Evolutionary conservation across 768 basidiomycete species (phyloP).

Genomic region (Auriculariales sp.): DNA sequence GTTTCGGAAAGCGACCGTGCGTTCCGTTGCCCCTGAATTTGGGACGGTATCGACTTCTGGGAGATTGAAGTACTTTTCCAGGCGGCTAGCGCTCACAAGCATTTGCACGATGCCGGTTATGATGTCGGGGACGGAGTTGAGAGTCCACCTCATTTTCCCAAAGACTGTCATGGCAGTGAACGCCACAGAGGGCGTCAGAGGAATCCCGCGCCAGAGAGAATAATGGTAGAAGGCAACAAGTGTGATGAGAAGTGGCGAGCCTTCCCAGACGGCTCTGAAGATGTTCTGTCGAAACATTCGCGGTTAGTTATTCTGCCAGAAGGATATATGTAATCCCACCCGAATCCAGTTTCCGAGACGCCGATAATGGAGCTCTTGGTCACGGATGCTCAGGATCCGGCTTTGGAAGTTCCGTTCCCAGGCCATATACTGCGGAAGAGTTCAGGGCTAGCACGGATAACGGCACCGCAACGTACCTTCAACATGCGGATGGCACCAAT

Average conservation of each 20-base stretch:
- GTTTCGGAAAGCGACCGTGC: conserved; percentile 58
- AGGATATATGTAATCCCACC: conserved; percentile 19
- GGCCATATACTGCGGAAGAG: conserved; percentile 69
- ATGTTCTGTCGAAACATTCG: neutral
- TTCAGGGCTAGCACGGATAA: neutral
- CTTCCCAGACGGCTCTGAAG: conserved; percentile 16
- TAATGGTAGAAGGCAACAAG: conserved; percentile 44
- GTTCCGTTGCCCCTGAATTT: conserved; percentile 37
- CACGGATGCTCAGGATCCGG: conserved; percentile 54
- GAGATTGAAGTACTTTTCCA: conserved; percentile 74
- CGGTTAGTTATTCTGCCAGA: neutral
- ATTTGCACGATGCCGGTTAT: conserved; percentile 80
- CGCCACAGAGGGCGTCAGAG: conserved; percentile 69
- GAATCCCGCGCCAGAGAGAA: conserved; percentile 51
- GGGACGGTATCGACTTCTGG: conserved; percentile 55
- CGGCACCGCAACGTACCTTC: conserved; percentile 30
- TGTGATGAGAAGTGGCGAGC: conserved; percentile 36
- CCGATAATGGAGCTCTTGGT: conserved; percentile 73
- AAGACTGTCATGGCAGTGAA: conserved; percentile 32
- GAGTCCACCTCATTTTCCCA: conserved; percentile 31
- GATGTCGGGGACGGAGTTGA: conserved; percentile 80
- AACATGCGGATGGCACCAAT: conserved; percentile 84
- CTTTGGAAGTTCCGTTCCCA: conserved; percentile 85
- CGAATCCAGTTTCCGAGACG: conserved; percentile 79
- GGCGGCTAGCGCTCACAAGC: conserved; percentile 74